These are phyloP conservation scores for Thermothelomyces thermophilus DNA, from an alignment of 2,329 filamentous ascomycete species.

Conservation along the genomic window DNA sequence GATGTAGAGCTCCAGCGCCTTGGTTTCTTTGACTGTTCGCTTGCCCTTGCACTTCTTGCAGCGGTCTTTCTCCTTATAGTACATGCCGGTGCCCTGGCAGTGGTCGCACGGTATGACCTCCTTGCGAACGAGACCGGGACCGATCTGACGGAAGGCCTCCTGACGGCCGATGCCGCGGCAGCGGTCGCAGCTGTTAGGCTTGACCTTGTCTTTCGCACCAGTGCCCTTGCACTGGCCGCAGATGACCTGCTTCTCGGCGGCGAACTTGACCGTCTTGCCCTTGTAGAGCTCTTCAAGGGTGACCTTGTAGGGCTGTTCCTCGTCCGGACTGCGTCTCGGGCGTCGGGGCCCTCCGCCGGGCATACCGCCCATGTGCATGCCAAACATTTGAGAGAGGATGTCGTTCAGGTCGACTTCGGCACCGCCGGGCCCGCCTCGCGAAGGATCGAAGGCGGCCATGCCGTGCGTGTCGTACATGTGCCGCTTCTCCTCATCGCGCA, in stretches of 20 bases:
- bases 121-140: conserved; percentile 78
- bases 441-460: conserved; percentile 89
- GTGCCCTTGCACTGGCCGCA: conserved; percentile 82
- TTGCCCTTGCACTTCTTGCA: conserved; percentile 99
- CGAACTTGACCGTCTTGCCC: conserved; percentile 95
- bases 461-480: conserved; percentile 87
- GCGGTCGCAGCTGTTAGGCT: conserved; percentile 71
- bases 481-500: conserved; percentile 90
- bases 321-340: conserved; percentile 68
- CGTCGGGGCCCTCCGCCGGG: conserved; percentile 49
- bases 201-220: conserved; percentile 86
- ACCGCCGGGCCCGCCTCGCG: conserved; percentile 56
- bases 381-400: conserved; percentile 88
- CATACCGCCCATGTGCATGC: conserved; percentile 56
- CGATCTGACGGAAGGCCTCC: conserved; percentile 73
- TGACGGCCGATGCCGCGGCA: conserved; percentile 77
- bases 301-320: conserved; percentile 87
- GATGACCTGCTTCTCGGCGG: conserved; percentile 87
- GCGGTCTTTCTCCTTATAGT: conserved; percentile 92
- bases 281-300: conserved; percentile 94
- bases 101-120: conserved; percentile 73
- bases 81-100: conserved; percentile 77
- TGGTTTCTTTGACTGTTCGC: conserved; percentile 78
- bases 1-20: conserved; percentile 94
- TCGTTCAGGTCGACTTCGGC: conserved; percentile 83